phyloP scores from a whole-genome alignment of 441 rosid species.

The Erodium moschatum region DNA sequence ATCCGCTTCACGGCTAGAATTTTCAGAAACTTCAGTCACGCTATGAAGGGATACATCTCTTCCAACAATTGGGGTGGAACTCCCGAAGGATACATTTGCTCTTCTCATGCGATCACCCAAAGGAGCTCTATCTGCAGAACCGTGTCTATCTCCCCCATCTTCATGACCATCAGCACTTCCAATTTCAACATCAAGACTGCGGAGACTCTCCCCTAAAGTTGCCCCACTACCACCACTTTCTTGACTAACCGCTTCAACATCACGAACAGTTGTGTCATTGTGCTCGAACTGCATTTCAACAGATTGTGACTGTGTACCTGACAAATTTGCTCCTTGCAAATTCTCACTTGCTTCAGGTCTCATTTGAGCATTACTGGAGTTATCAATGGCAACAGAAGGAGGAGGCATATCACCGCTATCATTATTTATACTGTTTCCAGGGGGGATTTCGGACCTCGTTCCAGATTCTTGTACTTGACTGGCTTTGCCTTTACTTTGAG shows the following conservation, averaged over 20 bases:
- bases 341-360: conserved; percentile 42
- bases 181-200: conserved; percentile 97
- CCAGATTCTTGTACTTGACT: conserved; percentile 42
- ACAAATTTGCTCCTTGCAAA: conserved; percentile 28
- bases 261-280: conserved; percentile 69
- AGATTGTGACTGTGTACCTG: conserved; percentile 44
- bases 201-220: conserved; percentile 94
- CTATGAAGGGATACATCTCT: conserved; percentile 85
- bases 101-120: conserved; percentile 67
- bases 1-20: conserved; percentile 79
- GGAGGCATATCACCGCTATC: conserved; percentile 38
- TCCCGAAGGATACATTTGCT: conserved; percentile 28
- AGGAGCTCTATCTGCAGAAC: conserved; percentile 54
- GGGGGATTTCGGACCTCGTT: conserved; percentile 29
- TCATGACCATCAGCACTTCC: conserved; percentile 99
- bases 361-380: conserved; percentile 41
- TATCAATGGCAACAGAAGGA: conserved; percentile 35
- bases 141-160: conserved; percentile 91
- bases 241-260: conserved; percentile 98
- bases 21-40: conserved; percentile 91
- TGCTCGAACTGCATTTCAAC: conserved; percentile 87
- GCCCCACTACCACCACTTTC: conserved; percentile 99
- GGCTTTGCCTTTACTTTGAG: conserved; percentile 25
- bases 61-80: conserved; percentile 25
- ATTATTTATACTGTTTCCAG: conserved; percentile 41